Evolutionary conservation across 305 asterid genomes (phyloP), one percentile per base, ranked within the genome.

Genomic region (Solanum hybrid): DNA sequence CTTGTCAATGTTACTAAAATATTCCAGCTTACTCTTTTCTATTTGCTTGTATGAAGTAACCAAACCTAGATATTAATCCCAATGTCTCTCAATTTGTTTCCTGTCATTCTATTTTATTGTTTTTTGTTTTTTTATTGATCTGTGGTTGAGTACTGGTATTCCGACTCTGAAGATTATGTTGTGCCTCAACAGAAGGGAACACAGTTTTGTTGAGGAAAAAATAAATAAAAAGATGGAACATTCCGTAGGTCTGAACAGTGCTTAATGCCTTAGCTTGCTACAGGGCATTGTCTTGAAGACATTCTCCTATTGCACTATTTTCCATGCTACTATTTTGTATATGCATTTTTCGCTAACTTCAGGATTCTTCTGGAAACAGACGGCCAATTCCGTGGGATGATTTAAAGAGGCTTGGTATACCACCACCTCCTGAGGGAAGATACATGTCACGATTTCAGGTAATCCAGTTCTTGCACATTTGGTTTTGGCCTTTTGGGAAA

Each of bases 401-500:
- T 64, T 89, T 97, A 89, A 95, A 95, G 93, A 95, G 94, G 95
- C 98, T 97, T 27, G 99, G 99, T 56, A 97, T 96, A 88, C 94
- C 95, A 79, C 94, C 95, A 75, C 99, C 99, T 84, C 99, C 99
- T 1, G 98, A 94, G 91, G 98, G 97, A 90, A 94, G 95, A 92
- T 97, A 96, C 90, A 92, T 93, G 97, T 92, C 98, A 7, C 96
- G 98, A 46, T 93, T 92, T 93, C 94, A 96, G 97, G 98, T 95
- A 86, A 77, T 27, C 79, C 82, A 66, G 4, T 81, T 46, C 22
- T 56, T 85, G 51, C 14, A 85, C 88, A 10, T 32, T 3, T 56
- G 22, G 1, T 22, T 85, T 85, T 84, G 86, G 64, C 64, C 86
- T 79, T 79, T 6, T n/a, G 20, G 29, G 73, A 8, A 40, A 14